Percentiles rank a stretch among this genome's conserved stretches.
Evolutionary conservation across 176 grass and related monocot species (phyloP).

Genomic region (Dendrocalamus sinicus): DNA sequence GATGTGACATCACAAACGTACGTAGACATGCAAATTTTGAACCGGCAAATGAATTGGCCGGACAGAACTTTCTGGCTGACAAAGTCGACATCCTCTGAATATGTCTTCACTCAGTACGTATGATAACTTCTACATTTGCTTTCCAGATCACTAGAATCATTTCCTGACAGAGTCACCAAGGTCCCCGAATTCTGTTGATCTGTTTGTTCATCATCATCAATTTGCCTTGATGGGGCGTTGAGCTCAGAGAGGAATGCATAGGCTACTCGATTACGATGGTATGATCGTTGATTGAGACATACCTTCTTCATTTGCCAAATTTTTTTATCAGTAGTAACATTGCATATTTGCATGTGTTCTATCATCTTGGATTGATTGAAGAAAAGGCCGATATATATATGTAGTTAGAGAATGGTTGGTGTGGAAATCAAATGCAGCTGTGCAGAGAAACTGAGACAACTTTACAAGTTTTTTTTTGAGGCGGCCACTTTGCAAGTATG

Average conservation of each 20-base stretch:
- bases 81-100: neutral
- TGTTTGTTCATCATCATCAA: conserved; percentile 12
- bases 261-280: neutral
- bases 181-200: conserved; percentile 24
- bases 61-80: neutral
- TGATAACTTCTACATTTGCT: neutral
- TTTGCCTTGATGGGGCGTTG: neutral
- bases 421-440: neutral
- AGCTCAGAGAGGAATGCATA: conserved; percentile 30
- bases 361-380: neutral
- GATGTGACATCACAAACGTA: neutral
- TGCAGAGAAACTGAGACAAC: neutral
- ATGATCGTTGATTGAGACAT: neutral
- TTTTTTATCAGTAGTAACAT: conserved; percentile 11
- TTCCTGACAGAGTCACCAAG: neutral
- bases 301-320: neutral
- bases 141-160: neutral
- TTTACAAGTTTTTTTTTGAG: neutral
- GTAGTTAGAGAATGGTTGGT: conserved; percentile 20
- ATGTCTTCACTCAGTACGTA: neutral
- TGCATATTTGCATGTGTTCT: neutral
- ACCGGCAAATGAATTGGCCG: neutral
- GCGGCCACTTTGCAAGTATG: neutral
- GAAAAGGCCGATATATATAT: conserved; percentile 12
- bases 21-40: neutral